Percentiles rank a stretch among this genome's conserved stretches.
Evolutionary conservation across 2,329 filamentous ascomycete genomes (phyloP).

Genomic region (Ramularia collo-cygni): DNA sequence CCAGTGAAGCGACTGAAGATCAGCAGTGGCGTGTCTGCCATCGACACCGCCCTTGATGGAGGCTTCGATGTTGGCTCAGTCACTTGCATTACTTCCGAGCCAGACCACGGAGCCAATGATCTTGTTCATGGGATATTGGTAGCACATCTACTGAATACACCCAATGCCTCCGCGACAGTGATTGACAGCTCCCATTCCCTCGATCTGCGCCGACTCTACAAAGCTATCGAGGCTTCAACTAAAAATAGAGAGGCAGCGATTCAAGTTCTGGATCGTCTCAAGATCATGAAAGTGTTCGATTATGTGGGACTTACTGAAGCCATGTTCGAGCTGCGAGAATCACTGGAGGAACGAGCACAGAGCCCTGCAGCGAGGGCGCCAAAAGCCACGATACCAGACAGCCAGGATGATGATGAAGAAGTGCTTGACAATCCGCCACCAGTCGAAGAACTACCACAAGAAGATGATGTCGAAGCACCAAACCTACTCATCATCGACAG

Average conservation of each 20-base stretch:
- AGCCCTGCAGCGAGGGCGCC: slow-evolving; percentile 5
- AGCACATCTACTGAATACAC: slow-evolving; percentile 31
- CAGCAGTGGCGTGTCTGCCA: slow-evolving; percentile 6
- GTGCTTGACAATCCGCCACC: slow-evolving; percentile 29
- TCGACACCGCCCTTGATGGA: slow-evolving; percentile 34
- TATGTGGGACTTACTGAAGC: slow-evolving; percentile 42
- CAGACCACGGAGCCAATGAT: slow-evolving; percentile 19
- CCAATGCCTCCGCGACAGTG: slow-evolving; percentile 32
- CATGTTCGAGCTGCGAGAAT: slow-evolving; percentile 38
- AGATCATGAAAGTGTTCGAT: slow-evolving; percentile 47
- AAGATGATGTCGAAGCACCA: background rate
- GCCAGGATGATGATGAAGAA: slow-evolving; percentile 33
- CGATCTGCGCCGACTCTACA: slow-evolving; percentile 37
- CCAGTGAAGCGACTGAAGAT: slow-evolving; percentile 73
- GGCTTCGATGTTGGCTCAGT: slow-evolving; percentile 33
- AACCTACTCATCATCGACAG: slow-evolving; percentile 24
- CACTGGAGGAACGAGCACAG: slow-evolving; percentile 18
- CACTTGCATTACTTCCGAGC: slow-evolving; percentile 32
- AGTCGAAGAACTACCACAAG: background rate
- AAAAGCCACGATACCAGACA: slow-evolving; percentile 28
- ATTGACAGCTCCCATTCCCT: slow-evolving; percentile 43
- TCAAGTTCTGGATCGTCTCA: slow-evolving; percentile 37
- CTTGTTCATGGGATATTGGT: slow-evolving; percentile 33
- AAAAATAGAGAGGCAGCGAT: slow-evolving; percentile 28
- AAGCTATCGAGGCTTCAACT: slow-evolving; percentile 7